Evolutionary conservation across 78 protist species (phyloP).

Genomic region (Pigoraptor vietnamica): DNA sequence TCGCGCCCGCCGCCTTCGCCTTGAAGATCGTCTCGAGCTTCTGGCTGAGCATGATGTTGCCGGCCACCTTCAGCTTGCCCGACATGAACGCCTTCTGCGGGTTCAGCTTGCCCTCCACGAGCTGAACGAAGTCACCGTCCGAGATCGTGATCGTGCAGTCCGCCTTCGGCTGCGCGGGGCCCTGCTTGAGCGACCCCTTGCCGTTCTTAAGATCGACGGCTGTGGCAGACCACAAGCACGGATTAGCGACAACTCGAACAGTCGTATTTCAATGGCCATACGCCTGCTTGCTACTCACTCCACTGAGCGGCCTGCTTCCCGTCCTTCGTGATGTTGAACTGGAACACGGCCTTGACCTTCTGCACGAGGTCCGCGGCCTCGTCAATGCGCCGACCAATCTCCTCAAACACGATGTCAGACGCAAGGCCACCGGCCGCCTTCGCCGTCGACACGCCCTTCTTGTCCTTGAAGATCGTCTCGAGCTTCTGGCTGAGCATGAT

Average conservation of each 20-base stretch:
- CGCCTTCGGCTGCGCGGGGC: background rate
- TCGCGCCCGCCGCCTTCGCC: background rate
- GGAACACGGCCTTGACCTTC: conserved; percentile 2
- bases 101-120: conserved; percentile 1
- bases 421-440: background rate
- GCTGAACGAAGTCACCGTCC: conserved; percentile 7
- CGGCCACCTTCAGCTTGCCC: conserved; percentile 1
- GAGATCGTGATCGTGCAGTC: conserved; percentile 2
- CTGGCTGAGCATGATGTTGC: conserved; percentile 6
- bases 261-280: no score
- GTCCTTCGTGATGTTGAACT: conserved; percentile 8
- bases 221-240: no score
- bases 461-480: background rate
- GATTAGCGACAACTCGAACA: no score
- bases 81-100: background rate
- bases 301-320: conserved; percentile 15
- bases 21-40: background rate
- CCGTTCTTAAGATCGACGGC: conserved; percentile 3
- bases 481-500: conserved; percentile 1
- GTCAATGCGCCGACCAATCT: background rate
- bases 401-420: background rate
- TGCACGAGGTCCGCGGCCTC: background rate
- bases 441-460: background rate
- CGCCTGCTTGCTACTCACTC: background rate
- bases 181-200: background rate